These are phyloP conservation scores for Solanum neorickii DNA, from an alignment of 257 asterid genomes.

Conservation along the genomic window DNA sequence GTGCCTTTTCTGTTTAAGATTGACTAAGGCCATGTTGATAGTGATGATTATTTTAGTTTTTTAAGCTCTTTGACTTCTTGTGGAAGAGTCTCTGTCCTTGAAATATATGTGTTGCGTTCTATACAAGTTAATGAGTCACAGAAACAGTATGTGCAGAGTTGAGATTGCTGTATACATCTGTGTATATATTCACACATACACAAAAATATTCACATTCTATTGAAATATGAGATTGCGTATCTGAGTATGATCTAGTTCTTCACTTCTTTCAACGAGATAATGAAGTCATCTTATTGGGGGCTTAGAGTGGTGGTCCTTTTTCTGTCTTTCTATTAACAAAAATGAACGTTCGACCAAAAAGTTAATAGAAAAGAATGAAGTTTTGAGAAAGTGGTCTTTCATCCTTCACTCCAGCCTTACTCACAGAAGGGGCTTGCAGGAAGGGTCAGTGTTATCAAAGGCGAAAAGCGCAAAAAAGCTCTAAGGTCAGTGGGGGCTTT, in stretches of 20 bases:
- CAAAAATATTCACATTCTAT: not conserved
- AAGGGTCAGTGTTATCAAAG: too few species aligned
- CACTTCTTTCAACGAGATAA: not conserved
- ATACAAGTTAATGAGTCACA: not conserved
- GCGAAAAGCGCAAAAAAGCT: too few species aligned
- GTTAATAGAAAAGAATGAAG: too few species aligned
- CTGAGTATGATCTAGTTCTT: not conserved
- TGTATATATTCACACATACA: not conserved
- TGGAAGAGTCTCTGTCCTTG: not conserved
- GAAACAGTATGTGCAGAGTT: not conserved
- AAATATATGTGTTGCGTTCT: not conserved
- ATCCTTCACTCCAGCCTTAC: too few species aligned
- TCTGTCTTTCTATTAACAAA: too few species aligned
- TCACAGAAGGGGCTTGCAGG: too few species aligned
- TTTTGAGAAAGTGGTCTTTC: too few species aligned
- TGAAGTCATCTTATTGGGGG: not conserved
- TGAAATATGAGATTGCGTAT: not conserved
- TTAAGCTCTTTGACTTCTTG: not conserved
- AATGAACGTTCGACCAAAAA: too few species aligned
- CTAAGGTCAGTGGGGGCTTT: too few species aligned
- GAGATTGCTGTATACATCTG: not conserved
- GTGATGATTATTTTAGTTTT: not conserved
- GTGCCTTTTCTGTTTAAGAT: not conserved
- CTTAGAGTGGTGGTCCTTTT: not conserved
- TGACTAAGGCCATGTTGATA: not conserved